A percentile compares a stretch with the other conserved stretches of the same genome.
These are phyloP conservation scores for Phoma sp. DNA, from an alignment of 2,329 filamentous ascomycete species.

Conservation along the genomic window DNA sequence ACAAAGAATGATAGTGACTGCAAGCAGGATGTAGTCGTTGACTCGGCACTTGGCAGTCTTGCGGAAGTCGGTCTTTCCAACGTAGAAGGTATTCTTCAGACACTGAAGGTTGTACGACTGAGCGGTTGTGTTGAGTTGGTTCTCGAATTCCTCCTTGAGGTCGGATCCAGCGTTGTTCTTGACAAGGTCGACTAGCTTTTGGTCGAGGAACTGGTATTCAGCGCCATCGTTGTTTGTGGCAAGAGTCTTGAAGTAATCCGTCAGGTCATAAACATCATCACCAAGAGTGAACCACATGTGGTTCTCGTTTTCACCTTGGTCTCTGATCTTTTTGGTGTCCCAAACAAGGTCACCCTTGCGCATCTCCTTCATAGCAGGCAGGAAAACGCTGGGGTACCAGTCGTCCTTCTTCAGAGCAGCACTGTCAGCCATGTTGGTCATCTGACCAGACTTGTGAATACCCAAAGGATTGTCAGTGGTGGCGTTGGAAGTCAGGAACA, in stretches of 20 bases:
- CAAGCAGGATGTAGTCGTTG: conserved; percentile 89
- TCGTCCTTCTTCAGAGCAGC: conserved; percentile 65
- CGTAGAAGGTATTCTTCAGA: conserved; percentile 81
- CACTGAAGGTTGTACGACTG: conserved; percentile 78
- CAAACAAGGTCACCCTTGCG: conserved; percentile 88
- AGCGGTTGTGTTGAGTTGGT: conserved; percentile 56
- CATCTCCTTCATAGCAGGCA: conserved; percentile 81
- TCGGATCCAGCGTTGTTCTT: conserved; percentile 79
- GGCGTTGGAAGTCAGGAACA: conserved; percentile 68
- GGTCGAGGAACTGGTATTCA: conserved; percentile 74
- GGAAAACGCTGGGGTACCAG: conserved; percentile 80
- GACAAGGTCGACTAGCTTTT: conserved; percentile 69
- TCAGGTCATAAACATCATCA: conserved; percentile 82
- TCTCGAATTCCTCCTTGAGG: conserved; percentile 70
- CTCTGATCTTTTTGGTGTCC: conserved; percentile 63
- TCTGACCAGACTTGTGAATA: conserved; percentile 72
- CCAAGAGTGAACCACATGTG: conserved; percentile 83
- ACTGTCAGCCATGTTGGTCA: conserved; percentile 58
- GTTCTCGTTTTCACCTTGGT: conserved; percentile 69
- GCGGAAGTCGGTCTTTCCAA: conserved; percentile 85
- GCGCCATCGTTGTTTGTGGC: conserved; percentile 62
- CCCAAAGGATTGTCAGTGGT: conserved; percentile 64
- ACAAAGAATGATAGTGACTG: conserved; percentile 84
- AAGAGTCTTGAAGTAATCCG: conserved; percentile 85
- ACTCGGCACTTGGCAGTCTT: conserved; percentile 75